These are phyloP conservation scores for Otatea glauca DNA, from an alignment of 176 grass and related monocot genomes.

Conservation along the genomic window DNA sequence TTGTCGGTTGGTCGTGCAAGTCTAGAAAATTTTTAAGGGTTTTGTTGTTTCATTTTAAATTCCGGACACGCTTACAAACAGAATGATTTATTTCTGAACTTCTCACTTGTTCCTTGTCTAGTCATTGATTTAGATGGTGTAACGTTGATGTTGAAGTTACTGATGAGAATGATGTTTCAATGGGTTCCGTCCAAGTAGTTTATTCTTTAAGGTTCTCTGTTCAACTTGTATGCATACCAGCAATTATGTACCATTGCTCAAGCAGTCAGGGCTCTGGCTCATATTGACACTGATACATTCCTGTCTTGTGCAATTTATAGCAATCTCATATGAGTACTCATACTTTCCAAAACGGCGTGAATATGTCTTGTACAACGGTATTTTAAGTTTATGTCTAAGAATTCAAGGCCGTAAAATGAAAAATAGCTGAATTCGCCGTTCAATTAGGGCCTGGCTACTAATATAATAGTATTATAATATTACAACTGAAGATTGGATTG, in stretches of 20 bases:
- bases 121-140: conserved; percentile 20
- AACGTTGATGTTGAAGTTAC: conserved; percentile 24
- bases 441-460: background rate
- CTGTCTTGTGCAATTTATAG: conserved; percentile 25
- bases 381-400: conserved; percentile 11
- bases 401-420: background rate
- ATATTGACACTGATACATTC: conserved; percentile 23
- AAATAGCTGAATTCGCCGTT: conserved; percentile 5
- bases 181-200: conserved; percentile 14
- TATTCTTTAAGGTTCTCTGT: conserved; percentile 22
- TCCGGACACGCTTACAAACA: background rate
- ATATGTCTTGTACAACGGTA: background rate
- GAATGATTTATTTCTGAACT: conserved; percentile 6
- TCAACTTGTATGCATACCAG: background rate
- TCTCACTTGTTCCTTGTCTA: background rate
- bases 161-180: conserved; percentile 27
- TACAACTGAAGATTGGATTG: conserved; percentile 24
- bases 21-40: background rate
- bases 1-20: conserved; percentile 22
- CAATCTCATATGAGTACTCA: background rate
- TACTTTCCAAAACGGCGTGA: background rate
- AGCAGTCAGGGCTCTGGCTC: conserved; percentile 19
- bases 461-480: conserved; percentile 3
- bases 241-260: conserved; percentile 10
- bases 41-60: background rate